Evolutionary conservation across 164 flowering plant genomes (phyloP).

Genomic region (Dillenia suffruticosa): DNA sequence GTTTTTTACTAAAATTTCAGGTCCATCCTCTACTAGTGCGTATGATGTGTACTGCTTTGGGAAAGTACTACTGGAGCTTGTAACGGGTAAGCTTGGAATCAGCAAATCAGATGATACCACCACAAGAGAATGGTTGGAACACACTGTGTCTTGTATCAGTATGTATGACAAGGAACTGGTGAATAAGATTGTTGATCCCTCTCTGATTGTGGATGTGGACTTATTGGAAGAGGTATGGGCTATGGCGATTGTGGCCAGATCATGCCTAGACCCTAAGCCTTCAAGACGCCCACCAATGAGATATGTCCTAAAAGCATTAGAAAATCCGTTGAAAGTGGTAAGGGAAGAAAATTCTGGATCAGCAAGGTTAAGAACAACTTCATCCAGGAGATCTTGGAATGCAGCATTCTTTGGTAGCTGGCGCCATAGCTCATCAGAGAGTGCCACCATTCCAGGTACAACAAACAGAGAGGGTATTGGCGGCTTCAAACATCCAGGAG

Average conservation of each 20-base stretch:
- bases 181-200: constrained; percentile 70
- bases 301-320: constrained; percentile 78
- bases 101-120: constrained; percentile 50
- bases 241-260: constrained; percentile 78
- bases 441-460: constrained; percentile 27
- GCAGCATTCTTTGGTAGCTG: constrained; percentile 94
- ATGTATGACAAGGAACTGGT: constrained; percentile 70
- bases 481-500: constrained; percentile 42
- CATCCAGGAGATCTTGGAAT: constrained; percentile 93
- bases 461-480: constrained; percentile 40
- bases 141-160: constrained; percentile 53
- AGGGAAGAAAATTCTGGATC: constrained; percentile 70
- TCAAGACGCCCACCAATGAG: constrained; percentile 68
- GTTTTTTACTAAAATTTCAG: constrained; percentile 29
- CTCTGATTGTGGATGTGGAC: constrained; percentile 71
- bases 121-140: constrained; percentile 64
- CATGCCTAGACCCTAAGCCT: constrained; percentile 86
- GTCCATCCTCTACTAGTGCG: constrained; percentile 54
- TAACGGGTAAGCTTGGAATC: constrained; percentile 79
- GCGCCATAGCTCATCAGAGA: constrained; percentile 79
- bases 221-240: constrained; percentile 96
- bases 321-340: constrained; percentile 80
- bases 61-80: constrained; percentile 79
- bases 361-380: constrained; percentile 63
- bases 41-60: constrained; percentile 88